These are phyloP conservation scores for Phytophthora meadii DNA, from an alignment of 352 stramenopile species.

Conservation along the genomic window DNA sequence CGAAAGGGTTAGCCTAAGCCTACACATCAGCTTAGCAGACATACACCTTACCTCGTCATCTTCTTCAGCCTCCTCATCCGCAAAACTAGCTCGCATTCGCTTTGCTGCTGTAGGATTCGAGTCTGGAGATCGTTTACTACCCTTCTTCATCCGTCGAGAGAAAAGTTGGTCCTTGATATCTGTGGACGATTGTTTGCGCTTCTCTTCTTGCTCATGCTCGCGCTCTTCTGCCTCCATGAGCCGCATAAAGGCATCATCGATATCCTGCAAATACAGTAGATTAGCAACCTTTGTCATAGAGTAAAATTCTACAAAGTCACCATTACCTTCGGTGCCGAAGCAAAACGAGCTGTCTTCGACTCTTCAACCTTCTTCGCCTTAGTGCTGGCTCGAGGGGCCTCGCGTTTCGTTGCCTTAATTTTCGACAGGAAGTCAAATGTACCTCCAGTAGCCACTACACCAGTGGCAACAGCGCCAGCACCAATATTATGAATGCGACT, in stretches of 20 bases:
- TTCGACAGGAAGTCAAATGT: constrained; percentile 91
- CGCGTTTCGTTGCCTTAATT: constrained; percentile 55
- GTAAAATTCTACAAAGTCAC: neutral
- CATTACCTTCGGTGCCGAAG: constrained; percentile 38
- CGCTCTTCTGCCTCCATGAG: constrained; percentile 83
- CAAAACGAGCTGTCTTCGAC: constrained; percentile 26
- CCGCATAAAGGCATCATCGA: constrained; percentile 78
- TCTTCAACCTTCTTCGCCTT: constrained; percentile 29
- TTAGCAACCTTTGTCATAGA: too few relatives aligned
- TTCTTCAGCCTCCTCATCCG: constrained; percentile 29
- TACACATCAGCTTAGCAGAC: neutral
- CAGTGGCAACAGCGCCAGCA: constrained; percentile 53
- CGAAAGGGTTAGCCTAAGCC: neutral
- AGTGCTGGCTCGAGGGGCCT: constrained; percentile 11
- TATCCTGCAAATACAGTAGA: constrained; percentile 42
- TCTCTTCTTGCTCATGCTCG: constrained; percentile 61
- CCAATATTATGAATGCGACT: constrained; percentile 26
- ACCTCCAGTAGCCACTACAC: constrained; percentile 75
- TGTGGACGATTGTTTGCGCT: constrained; percentile 58
- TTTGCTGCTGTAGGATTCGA: constrained; percentile 14
- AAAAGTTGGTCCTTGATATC: constrained; percentile 68
- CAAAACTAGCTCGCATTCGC: constrained; percentile 25
- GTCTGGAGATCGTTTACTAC: constrained; percentile 30
- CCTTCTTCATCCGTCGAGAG: constrained; percentile 51
- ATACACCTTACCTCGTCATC: constrained; percentile 31